Percentiles rank a stretch among this genome's conserved stretches.
Evolutionary conservation across 2,329 filamentous ascomycete genomes (phyloP).

Genomic region (Rhynchosporium agropyri): DNA sequence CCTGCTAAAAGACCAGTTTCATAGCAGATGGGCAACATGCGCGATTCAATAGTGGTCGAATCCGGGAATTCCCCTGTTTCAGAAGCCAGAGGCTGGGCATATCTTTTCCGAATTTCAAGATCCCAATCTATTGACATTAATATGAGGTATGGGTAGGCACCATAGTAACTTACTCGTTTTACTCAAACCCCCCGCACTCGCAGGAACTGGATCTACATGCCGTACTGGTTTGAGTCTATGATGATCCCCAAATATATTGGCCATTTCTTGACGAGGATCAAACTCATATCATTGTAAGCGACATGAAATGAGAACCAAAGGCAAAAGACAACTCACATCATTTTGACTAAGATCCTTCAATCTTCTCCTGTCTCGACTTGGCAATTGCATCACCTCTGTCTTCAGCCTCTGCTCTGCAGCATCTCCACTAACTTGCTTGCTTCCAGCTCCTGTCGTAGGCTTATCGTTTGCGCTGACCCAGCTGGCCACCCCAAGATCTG

Average conservation of each 20-base stretch:
- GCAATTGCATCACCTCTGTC: slow-evolving; percentile 71
- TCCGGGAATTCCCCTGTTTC: slow-evolving; percentile 73
- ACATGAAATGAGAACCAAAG: not conserved
- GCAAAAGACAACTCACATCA: slow-evolving; percentile 51
- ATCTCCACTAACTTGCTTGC: slow-evolving; percentile 66
- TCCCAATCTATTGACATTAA: slow-evolving; percentile 57
- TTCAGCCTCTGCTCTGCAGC: slow-evolving; percentile 67
- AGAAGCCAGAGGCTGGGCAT: slow-evolving; percentile 62
- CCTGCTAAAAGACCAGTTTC: slow-evolving; percentile 64
- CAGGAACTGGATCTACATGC: slow-evolving; percentile 63
- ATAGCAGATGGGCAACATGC: slow-evolving; percentile 71
- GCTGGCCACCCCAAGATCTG: slow-evolving; percentile 66
- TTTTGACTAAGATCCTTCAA: slow-evolving; percentile 67
- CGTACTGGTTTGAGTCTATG: slow-evolving; percentile 45
- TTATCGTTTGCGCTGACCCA: slow-evolving; percentile 76
- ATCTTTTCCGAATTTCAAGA: slow-evolving; percentile 68
- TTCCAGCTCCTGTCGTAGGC: slow-evolving; percentile 56
- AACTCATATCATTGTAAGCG: slow-evolving; percentile 32
- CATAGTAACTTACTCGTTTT: slow-evolving; percentile 60
- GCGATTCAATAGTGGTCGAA: slow-evolving; percentile 60
- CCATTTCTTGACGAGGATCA: slow-evolving; percentile 40
- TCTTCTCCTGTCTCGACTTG: slow-evolving; percentile 65
- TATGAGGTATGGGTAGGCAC: not conserved
- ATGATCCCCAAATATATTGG: slow-evolving; percentile 41
- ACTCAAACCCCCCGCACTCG: slow-evolving; percentile 73